Percentiles rank a stretch among this genome's conserved stretches.
These are phyloP conservation scores for Buxus sempervirens DNA, from an alignment of 164 flowering plant species.

Conservation along the genomic window DNA sequence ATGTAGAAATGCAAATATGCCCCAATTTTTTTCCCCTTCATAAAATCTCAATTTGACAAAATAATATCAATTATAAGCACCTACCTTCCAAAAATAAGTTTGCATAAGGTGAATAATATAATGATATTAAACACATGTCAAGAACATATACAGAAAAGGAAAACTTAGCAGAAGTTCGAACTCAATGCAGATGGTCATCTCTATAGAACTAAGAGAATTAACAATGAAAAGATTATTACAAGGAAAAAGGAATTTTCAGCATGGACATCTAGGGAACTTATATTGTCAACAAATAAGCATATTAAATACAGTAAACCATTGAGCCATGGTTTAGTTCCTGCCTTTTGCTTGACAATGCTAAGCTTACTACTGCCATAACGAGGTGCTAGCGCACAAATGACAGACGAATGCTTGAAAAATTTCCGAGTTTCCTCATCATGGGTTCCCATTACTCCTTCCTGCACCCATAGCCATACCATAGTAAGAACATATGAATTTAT, in stretches of 20 bases:
- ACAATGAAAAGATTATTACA: slow-evolving; percentile 5
- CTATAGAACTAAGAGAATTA: neutral
- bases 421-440: slow-evolving; percentile 91
- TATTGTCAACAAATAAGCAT: neutral
- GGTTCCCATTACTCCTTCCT: slow-evolving; percentile 74
- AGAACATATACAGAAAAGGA: neutral
- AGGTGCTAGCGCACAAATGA: slow-evolving; percentile 58
- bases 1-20: too few relatives aligned
- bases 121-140: neutral
- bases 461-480: slow-evolving; percentile 19
- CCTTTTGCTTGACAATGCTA: slow-evolving; percentile 83
- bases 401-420: slow-evolving; percentile 80
- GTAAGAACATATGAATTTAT: neutral
- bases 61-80: too few relatives aligned
- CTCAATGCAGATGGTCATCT: neutral
- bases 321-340: slow-evolving; percentile 41
- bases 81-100: too few relatives aligned
- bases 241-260: neutral
- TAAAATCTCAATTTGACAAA: too few relatives aligned
- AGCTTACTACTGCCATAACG: slow-evolving; percentile 84
- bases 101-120: neutral
- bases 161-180: neutral
- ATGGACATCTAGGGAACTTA: neutral
- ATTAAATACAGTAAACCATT: slow-evolving; percentile 2
- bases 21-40: too few relatives aligned